A percentile compares a stretch with the other conserved stretches of the same genome.
Conservation (phyloP, 1,139 yeast genomes). For the Geotrichum bryndzae region DNA sequence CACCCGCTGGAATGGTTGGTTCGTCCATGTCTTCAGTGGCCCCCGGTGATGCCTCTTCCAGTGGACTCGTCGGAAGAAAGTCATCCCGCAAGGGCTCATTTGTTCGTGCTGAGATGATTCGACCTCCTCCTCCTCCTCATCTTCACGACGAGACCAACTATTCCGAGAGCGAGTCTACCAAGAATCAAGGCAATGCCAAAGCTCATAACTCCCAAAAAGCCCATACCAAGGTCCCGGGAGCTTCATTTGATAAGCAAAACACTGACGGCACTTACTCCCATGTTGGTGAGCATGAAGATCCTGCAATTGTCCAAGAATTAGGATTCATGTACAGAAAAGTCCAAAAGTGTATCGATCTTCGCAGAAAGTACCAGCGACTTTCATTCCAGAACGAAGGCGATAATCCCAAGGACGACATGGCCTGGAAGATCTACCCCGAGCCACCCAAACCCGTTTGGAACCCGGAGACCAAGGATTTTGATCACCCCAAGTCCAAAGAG, state of each 20-base stretch:
- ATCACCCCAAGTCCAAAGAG: slow-evolving; percentile 11
- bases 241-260: slow-evolving; percentile 24
- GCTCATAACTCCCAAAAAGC: slow-evolving; percentile 1
- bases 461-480: slow-evolving; percentile 44
- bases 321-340: slow-evolving; percentile 66
- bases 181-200: neutral
- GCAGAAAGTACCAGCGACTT: slow-evolving; percentile 66
- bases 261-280: slow-evolving; percentile 27
- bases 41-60: neutral
- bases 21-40: neutral
- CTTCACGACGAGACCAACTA: slow-evolving; percentile 5
- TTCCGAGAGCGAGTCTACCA: slow-evolving; percentile 10
- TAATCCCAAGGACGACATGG: slow-evolving; percentile 71
- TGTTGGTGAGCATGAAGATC: slow-evolving; percentile 43
- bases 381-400: slow-evolving; percentile 69
- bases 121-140: slow-evolving; percentile 28
- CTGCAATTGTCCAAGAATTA: slow-evolving; percentile 62
- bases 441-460: slow-evolving; percentile 94
- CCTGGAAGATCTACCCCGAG: slow-evolving; percentile 82
- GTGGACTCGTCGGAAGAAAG: neutral
- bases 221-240: slow-evolving; percentile 10
- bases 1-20: slow-evolving; percentile 1
- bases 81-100: slow-evolving; percentile 10
- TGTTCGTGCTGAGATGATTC: slow-evolving; percentile 23
- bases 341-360: slow-evolving; percentile 61